These are phyloP conservation scores for Ceratobasidium sp. DNA, from an alignment of 1,284 basidiomycete species.

Conservation along the genomic window DNA sequence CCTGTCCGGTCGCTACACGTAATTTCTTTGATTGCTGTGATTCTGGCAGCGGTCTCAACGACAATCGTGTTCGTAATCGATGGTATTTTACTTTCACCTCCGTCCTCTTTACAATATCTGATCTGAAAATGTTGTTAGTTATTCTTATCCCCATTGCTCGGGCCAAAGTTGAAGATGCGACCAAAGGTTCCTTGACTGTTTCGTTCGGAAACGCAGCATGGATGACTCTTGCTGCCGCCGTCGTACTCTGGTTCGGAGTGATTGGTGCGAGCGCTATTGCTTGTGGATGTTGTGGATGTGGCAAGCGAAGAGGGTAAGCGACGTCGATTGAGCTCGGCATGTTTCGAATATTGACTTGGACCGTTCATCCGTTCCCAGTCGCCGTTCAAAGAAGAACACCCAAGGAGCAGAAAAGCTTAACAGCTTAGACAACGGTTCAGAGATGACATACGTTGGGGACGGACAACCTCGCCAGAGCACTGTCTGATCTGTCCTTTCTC, in stretches of 20 bases:
- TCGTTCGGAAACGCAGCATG: constrained; percentile 74
- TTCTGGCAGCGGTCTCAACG: constrained; percentile 65
- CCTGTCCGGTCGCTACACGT: constrained; percentile 61
- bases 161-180: constrained; percentile 58
- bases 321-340: not conserved
- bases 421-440: constrained; percentile 28
- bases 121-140: constrained; percentile 48
- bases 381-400: constrained; percentile 25
- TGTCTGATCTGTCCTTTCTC: too few species aligned
- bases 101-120: not conserved
- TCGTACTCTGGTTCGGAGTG: constrained; percentile 69
- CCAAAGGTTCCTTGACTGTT: constrained; percentile 60
- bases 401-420: constrained; percentile 25
- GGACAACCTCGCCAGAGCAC: too few species aligned
- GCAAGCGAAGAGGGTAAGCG: constrained; percentile 32
- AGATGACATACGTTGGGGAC: not conserved
- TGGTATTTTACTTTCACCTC: constrained; percentile 26
- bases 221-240: constrained; percentile 68
- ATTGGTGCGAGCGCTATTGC: constrained; percentile 67
- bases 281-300: constrained; percentile 71
- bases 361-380: not conserved
- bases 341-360: not conserved
- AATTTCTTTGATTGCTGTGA: constrained; percentile 67
- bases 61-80: constrained; percentile 69
- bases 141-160: constrained; percentile 66